phyloP scores from a whole-genome alignment of 257 asterid species.

The Phtheirospermum japonicum region DNA sequence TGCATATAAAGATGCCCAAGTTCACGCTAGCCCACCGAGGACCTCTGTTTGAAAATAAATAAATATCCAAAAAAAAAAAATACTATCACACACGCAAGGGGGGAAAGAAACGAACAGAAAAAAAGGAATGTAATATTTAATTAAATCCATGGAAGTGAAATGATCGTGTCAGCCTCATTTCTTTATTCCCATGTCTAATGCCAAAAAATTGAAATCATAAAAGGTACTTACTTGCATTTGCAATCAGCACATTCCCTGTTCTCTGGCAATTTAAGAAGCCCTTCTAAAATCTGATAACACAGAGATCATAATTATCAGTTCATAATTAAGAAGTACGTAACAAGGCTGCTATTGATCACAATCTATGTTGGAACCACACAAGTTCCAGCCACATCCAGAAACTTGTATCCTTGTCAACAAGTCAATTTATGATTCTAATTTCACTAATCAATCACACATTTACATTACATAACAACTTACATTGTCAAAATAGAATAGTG shows the following conservation, averaged over 20 bases:
- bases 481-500: not conserved
- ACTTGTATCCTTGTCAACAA: not conserved
- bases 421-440: not conserved
- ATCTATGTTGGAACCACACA: not conserved
- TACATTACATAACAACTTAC: constrained; percentile 14
- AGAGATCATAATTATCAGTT: constrained; percentile 25
- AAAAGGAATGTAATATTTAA: not conserved
- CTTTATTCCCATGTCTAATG: not conserved
- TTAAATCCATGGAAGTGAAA: constrained; percentile 14
- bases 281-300: constrained; percentile 78
- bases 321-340: constrained; percentile 14
- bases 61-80: constrained; percentile 10
- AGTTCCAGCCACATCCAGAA: not conserved
- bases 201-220: constrained; percentile 11
- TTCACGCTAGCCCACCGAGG: constrained; percentile 99
- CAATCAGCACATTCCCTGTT: constrained; percentile 99
- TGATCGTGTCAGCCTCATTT: not conserved
- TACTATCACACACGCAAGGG: not conserved
- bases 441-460: constrained; percentile 1
- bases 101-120: not conserved
- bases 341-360: constrained; percentile 1
- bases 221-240: constrained; percentile 77
- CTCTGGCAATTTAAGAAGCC: constrained; percentile 95
- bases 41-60: constrained; percentile 51
- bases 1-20: constrained; percentile 93